Evolutionary conservation across 306 rosid genomes (phyloP).

Genomic region (Cucurbita maxima): DNA sequence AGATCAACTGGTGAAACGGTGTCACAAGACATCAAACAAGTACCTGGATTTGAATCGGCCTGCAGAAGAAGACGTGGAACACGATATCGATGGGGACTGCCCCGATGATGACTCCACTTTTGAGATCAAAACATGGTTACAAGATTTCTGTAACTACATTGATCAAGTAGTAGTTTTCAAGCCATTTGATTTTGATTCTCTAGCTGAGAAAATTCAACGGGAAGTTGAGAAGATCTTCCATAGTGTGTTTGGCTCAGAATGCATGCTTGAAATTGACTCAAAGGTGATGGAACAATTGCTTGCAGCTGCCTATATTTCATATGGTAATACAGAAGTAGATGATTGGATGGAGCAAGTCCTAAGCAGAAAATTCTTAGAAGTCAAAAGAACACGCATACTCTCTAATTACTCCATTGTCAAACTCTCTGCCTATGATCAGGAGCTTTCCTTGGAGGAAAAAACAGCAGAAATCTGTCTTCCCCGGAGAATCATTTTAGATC

Average conservation of each 20-base stretch:
- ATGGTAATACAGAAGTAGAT: constrained; percentile 35
- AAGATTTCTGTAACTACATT: constrained; percentile 32
- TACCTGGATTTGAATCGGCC: constrained; percentile 80
- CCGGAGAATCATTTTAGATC: constrained; percentile 37
- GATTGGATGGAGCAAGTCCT: constrained; percentile 70
- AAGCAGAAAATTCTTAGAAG: constrained; percentile 40
- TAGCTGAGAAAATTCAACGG: constrained; percentile 35
- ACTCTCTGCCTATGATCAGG: constrained; percentile 28
- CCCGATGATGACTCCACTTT: constrained; percentile 22
- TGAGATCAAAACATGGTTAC: constrained; percentile 50
- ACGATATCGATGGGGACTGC: constrained; percentile 17
- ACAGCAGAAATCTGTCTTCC: constrained; percentile 37
- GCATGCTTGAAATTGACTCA: constrained; percentile 37
- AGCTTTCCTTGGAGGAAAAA: constrained; percentile 25
- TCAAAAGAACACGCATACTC: constrained; percentile 28
- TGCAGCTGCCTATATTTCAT: constrained; percentile 53
- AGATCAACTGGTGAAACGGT: constrained; percentile 40
- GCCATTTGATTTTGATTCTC: constrained; percentile 53
- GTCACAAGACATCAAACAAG: constrained; percentile 36
- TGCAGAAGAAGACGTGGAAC: constrained; percentile 43
- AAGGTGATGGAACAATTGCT: constrained; percentile 54
- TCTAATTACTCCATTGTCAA: constrained; percentile 32
- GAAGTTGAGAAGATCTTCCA: constrained; percentile 37
- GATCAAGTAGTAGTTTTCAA: constrained; percentile 56
- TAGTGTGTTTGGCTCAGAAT: constrained; percentile 27